phyloP scores from a whole-genome alignment of 140 eudicot genomes.

The Ambrosia hybrid region DNA sequence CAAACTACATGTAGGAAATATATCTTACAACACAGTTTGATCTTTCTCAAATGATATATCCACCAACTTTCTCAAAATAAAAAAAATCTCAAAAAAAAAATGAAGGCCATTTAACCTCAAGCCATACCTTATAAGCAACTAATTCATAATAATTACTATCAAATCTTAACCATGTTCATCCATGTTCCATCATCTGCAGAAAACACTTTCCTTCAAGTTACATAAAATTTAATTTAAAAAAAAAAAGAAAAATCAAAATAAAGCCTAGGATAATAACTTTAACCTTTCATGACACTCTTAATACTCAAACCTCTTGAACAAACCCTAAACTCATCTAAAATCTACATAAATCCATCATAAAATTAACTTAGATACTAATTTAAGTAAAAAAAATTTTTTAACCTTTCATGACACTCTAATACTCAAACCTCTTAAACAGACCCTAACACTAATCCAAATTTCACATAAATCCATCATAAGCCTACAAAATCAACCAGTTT shows the following conservation, averaged over 20 bases:
- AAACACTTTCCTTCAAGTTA: too few relatives aligned
- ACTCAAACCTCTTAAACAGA: background rate
- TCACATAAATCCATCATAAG: background rate
- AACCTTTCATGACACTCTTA: background rate
- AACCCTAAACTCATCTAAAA: background rate
- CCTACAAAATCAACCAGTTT: background rate
- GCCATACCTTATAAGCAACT: background rate
- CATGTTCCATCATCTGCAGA: background rate
- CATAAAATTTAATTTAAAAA: too few relatives aligned
- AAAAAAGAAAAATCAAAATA: background rate
- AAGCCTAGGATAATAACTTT: background rate
- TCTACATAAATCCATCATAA: background rate
- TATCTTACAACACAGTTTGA: background rate
- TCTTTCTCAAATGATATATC: slow-evolving; percentile 5
- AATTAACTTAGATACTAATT: background rate
- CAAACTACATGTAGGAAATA: background rate
- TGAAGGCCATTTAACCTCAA: background rate
- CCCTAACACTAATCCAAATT: slow-evolving; percentile 10
- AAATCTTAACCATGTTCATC: background rate
- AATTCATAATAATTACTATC: slow-evolving; percentile 7
- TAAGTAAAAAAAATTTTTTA: background rate
- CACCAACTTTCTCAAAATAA: slow-evolving; percentile 4
- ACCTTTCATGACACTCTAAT: background rate
- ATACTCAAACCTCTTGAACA: background rate
- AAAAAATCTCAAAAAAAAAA: background rate